Evolutionary conservation across 129 eudicot species (phyloP).

Genomic region (Flaveria linearis): DNA sequence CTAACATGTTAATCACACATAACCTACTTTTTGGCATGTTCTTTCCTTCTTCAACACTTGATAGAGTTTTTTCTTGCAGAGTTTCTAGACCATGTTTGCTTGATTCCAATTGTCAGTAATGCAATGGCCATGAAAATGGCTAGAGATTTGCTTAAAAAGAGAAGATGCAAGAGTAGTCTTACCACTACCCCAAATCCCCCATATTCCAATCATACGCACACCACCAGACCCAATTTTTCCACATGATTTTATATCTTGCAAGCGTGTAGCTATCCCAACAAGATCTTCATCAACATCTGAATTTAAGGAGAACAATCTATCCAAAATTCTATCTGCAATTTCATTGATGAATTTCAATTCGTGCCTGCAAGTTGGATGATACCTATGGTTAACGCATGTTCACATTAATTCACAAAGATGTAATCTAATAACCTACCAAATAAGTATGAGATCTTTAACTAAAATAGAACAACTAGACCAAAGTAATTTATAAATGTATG

Average conservation of each 20-base stretch:
- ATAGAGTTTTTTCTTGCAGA: background rate
- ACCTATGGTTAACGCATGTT: too few relatives aligned
- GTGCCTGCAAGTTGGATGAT: background rate
- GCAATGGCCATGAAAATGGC: background rate
- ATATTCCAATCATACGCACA: background rate
- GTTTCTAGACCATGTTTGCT: background rate
- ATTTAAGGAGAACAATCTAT: background rate
- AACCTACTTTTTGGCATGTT: background rate
- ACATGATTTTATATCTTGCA: background rate
- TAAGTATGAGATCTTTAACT: too few relatives aligned
- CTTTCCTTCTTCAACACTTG: background rate
- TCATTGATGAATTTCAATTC: background rate
- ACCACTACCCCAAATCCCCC: conserved; percentile 6
- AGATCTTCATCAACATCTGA: background rate
- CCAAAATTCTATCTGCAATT: background rate
- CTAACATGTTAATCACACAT: background rate
- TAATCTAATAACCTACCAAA: background rate
- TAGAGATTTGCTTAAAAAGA: background rate
- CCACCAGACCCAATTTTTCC: background rate
- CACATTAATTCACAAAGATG: too few relatives aligned
- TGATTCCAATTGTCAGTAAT: background rate
- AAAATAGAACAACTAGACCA: too few relatives aligned
- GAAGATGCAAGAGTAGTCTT: conserved; percentile 3
- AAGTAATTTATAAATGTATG: too few relatives aligned
- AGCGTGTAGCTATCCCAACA: background rate